Evolutionary conservation across 2,329 filamentous ascomycete genomes (phyloP).

Genomic region (Graphilbum sp.): DNA sequence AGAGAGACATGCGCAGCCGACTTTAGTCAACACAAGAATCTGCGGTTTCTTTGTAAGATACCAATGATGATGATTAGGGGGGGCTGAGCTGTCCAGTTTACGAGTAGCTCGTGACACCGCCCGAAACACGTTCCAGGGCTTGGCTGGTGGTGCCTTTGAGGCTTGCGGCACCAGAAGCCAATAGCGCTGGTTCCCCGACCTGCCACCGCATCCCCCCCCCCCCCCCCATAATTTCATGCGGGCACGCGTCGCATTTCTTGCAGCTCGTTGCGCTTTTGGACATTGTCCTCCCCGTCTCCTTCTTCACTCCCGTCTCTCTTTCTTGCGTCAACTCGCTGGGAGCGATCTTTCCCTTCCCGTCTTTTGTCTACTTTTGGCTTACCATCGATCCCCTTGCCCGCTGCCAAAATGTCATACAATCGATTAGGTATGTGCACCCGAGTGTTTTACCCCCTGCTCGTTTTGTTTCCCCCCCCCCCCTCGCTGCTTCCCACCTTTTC

Average conservation of each 20-base stretch:
- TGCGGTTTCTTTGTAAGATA: no score
- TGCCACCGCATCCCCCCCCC: not conserved
- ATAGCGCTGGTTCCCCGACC: not conserved
- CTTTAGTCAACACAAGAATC: no score
- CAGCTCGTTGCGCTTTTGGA: not conserved
- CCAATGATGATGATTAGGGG: no score
- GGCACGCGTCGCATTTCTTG: not conserved
- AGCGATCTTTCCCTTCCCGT: not conserved
- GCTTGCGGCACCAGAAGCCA: not conserved
- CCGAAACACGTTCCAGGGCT: constrained; percentile 9
- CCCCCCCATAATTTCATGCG: not conserved
- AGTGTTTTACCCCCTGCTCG: not conserved
- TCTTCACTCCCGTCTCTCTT: not conserved
- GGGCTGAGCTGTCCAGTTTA: no score
- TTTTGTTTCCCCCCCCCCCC: not conserved
- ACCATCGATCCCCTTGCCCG: not conserved
- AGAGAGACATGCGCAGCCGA: no score
- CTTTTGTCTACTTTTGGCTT: not conserved
- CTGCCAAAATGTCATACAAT: constrained; percentile 51
- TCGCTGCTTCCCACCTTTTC: no score
- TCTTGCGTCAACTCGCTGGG: no score
- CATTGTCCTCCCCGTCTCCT: not conserved
- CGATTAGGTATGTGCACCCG: constrained; percentile 44
- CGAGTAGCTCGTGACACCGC: not conserved
- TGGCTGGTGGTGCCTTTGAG: constrained; percentile 6